A percentile compares a stretch with the other conserved stretches of the same genome.
These are phyloP conservation scores for Epithele typhae DNA, from an alignment of 768 basidiomycete species.

Conservation along the genomic window DNA sequence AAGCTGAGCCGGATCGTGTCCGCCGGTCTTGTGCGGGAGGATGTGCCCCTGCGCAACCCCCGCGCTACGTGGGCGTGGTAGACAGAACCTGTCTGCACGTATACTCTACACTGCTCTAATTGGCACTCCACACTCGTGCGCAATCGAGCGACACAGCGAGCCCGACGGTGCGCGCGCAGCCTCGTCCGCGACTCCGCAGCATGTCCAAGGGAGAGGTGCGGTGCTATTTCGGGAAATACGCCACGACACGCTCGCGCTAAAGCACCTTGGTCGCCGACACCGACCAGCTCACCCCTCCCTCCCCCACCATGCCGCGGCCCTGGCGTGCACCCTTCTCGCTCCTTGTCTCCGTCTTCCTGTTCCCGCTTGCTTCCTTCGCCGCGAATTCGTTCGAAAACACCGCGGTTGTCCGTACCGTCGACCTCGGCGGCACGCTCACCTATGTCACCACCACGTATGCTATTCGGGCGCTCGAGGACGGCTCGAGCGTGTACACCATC, in stretches of 20 bases:
- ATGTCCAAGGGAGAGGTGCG: background rate
- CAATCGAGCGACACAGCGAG: too few relatives aligned
- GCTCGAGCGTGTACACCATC: slow-evolving; percentile 61
- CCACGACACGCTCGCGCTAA: slow-evolving; percentile 14
- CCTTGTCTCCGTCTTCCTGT: slow-evolving; percentile 43
- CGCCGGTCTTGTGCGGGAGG: slow-evolving; percentile 74
- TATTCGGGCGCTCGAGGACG: slow-evolving; percentile 64
- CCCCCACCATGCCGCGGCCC: slow-evolving; percentile 12
- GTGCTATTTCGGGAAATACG: slow-evolving; percentile 15
- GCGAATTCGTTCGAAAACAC: slow-evolving; percentile 77
- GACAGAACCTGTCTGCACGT: slow-evolving; percentile 15
- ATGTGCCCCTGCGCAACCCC: slow-evolving; percentile 73
- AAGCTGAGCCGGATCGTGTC: slow-evolving; percentile 76
- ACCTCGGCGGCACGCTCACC: slow-evolving; percentile 85
- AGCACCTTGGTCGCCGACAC: slow-evolving; percentile 13
- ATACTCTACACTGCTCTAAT: slow-evolving; percentile 8
- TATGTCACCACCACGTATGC: slow-evolving; percentile 88
- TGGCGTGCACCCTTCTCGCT: slow-evolving; percentile 28
- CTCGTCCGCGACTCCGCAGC: too few relatives aligned
- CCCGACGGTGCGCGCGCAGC: slow-evolving; percentile 5
- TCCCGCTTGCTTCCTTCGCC: slow-evolving; percentile 35
- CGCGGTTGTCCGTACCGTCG: slow-evolving; percentile 82
- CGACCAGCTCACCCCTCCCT: slow-evolving; percentile 6
- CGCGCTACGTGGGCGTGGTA: slow-evolving; percentile 78
- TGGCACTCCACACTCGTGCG: too few relatives aligned